Conservation (phyloP, 345 rosid genomes). For the Toxicodendron radicans region DNA sequence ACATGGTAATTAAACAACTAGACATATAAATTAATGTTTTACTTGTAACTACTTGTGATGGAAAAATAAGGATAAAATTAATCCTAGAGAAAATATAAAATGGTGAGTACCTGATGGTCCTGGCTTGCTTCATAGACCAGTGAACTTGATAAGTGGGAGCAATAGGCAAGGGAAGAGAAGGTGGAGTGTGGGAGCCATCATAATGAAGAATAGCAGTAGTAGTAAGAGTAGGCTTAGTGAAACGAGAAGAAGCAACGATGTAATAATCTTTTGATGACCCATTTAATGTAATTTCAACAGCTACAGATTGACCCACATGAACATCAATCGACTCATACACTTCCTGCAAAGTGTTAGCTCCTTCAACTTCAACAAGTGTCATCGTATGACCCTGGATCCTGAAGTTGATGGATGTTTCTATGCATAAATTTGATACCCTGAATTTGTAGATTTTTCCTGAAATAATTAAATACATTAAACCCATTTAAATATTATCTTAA, state of each 20-base stretch:
- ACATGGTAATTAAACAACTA: too few species aligned
- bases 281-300: constrained; percentile 54
- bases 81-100: too few species aligned
- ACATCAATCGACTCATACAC: constrained; percentile 67
- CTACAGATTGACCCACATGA: constrained; percentile 72
- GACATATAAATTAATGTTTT: too few species aligned
- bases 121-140: constrained; percentile 74
- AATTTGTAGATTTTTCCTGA: constrained; percentile 74
- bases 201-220: constrained; percentile 72
- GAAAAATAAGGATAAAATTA: too few species aligned
- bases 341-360: constrained; percentile 74
- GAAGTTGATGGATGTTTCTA: constrained; percentile 69
- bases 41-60: too few species aligned
- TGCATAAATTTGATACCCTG: constrained; percentile 75
- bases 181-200: constrained; percentile 51
- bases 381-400: constrained; percentile 74
- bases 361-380: constrained; percentile 86
- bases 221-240: constrained; percentile 51
- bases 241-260: constrained; percentile 78
- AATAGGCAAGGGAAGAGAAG: constrained; percentile 54
- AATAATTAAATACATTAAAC: background rate
- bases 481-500: too few species aligned
- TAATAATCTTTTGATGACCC: constrained; percentile 49
- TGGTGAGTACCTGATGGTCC: constrained; percentile 60
- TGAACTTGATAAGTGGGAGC: constrained; percentile 74